Conservation (phyloP, 2,329 filamentous ascomycete species). For the Xylariaceae sp. region DNA sequence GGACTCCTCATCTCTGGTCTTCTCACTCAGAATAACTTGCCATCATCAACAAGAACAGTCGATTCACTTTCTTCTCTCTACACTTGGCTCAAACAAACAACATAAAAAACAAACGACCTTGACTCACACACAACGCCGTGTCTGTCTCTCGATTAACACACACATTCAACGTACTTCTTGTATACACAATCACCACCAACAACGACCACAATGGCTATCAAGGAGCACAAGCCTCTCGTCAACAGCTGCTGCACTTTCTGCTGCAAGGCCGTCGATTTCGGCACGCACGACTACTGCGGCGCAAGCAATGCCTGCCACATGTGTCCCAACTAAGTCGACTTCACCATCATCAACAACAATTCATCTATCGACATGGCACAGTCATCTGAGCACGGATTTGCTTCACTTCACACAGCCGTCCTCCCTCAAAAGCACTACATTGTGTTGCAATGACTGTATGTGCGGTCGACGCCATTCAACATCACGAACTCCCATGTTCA, state of each 20-base stretch:
- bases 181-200: slow-evolving; percentile 3
- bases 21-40: neutral
- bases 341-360: too few species aligned
- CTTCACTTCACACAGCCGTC: too few species aligned
- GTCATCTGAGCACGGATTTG: slow-evolving; percentile 21
- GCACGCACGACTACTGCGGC: slow-evolving; percentile 47
- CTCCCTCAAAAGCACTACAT: too few species aligned
- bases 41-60: slow-evolving; percentile 20
- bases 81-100: slow-evolving; percentile 38
- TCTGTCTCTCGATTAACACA: slow-evolving; percentile 29
- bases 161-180: neutral
- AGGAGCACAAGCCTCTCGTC: slow-evolving; percentile 41
- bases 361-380: neutral
- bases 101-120: slow-evolving; percentile 33
- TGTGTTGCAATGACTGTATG: too few species aligned
- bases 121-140: slow-evolving; percentile 36
- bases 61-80: slow-evolving; percentile 30
- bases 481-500: neutral
- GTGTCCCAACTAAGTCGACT: slow-evolving; percentile 35
- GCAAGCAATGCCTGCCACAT: slow-evolving; percentile 38
- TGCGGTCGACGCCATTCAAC: neutral
- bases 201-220: slow-evolving; percentile 38
- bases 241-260: slow-evolving; percentile 48
- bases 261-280: slow-evolving; percentile 46
- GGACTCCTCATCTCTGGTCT: neutral